Base-by-base conservation (phyloP, 345 rosid species). In the Eucalyptus erythrocorys region DNA sequence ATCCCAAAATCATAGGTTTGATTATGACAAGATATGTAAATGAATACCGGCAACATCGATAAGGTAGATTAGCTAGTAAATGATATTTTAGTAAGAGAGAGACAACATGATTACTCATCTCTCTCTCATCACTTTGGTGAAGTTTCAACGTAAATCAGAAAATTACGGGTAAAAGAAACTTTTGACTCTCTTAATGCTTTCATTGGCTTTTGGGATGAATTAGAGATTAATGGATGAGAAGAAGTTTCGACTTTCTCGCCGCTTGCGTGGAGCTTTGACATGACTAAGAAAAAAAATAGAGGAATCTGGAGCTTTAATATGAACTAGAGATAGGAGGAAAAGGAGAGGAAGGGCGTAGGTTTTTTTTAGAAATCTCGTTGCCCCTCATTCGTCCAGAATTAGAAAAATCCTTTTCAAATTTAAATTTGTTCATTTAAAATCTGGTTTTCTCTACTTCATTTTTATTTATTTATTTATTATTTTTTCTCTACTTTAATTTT, bases 61-160 rank as follows among this genome's bases (percentile, higher is more conserved):
- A 0, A 1, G 13, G 30, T 55, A 24, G 30, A 55, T 55, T 4
- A 24, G 30, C 30, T 1, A 9, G 0, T 26, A 55, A 55, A 55
- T 55, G 13, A 22, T 55, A 55, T 22, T 55, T 10, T 24, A 55
- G 61, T 55, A 55, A 55, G 30, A 55, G 30, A 55, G 30, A 55
- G 30, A 12, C 13, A 9, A 55, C 61, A 24, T 55, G 30, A 24
- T 55, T 26, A 24, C 6, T 55, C 30, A 55, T 55, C 61, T 55
- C 30, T 4, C 13, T 55, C 61, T 55, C 61, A 24, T 26, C 30
- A 24, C 61, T 55, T 55, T 55, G 12, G 30, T 55, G 61, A 55
- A 55, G 61, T 55, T 24, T 55, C 13, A 22, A 55, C 30, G 1
- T 10, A 24, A 24, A 55, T 30, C 0, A 22, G 12, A 55, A 55